These are phyloP conservation scores for Neltuma alba DNA, from an alignment of 306 rosid genomes.

Conservation along the genomic window DNA sequence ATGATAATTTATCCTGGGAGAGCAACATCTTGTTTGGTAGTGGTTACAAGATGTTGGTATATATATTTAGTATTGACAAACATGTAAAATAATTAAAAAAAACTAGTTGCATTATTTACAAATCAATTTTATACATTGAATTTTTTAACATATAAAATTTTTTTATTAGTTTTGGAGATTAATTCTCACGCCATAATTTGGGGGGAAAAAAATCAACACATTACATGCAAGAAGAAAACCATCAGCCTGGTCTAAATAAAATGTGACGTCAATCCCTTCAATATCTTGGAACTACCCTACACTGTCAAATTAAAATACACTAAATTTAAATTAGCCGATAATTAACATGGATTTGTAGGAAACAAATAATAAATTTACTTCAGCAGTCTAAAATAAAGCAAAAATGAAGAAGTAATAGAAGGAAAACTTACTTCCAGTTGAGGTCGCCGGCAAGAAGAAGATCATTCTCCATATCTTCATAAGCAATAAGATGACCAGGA, in stretches of 20 bases:
- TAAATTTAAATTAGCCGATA: background rate
- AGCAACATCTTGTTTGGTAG: background rate
- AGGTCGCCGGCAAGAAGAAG: slow-evolving; percentile 97
- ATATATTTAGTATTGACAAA: no score
- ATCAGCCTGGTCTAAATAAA: background rate
- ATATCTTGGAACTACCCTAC: no score
- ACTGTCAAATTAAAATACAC: background rate
- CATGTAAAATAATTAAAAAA: no score
- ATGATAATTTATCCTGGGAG: background rate
- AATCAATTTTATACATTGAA: background rate
- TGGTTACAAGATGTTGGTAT: no score
- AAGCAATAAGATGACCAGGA: slow-evolving; percentile 84
- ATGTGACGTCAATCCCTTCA: background rate
- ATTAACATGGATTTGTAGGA: background rate
- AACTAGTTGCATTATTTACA: no score
- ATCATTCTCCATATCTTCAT: slow-evolving; percentile 88
- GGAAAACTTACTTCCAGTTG: slow-evolving; percentile 67
- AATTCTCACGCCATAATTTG: background rate
- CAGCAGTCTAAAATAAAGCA: background rate
- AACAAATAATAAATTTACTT: background rate
- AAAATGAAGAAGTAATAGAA: background rate
- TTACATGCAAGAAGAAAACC: background rate
- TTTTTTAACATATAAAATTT: no score
- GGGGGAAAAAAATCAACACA: background rate
- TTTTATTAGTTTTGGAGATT: background rate